These are phyloP conservation scores for Vicia villosa DNA, from an alignment of 306 rosid genomes.

Conservation along the genomic window DNA sequence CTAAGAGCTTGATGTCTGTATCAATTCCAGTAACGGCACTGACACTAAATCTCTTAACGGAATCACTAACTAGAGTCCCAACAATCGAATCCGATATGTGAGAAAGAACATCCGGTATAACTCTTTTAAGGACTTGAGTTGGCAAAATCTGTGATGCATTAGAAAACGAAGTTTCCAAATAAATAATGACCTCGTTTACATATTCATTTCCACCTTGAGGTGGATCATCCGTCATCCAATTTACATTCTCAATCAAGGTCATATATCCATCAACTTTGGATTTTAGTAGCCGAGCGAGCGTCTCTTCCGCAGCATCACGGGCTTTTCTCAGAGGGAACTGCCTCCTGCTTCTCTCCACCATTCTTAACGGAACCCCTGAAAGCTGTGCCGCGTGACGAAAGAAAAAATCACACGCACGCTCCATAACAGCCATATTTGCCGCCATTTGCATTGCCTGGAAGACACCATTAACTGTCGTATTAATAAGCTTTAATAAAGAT, in stretches of 20 bases:
- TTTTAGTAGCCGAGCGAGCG: conserved; percentile 60
- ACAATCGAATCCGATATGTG: conserved; percentile 86
- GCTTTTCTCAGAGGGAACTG: conserved; percentile 84
- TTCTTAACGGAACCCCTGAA: conserved; percentile 86
- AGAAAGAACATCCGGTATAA: conserved; percentile 77
- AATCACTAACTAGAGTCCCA: conserved; percentile 71
- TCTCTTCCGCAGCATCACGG: conserved; percentile 89
- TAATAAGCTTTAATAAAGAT: conserved; percentile 78
- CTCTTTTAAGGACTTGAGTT: conserved; percentile 83
- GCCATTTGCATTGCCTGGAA: conserved; percentile 97
- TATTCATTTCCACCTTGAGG: conserved; percentile 83
- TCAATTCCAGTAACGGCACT: conserved; percentile 80
- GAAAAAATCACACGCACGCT: conserved; percentile 97
- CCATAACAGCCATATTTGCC: conserved; percentile 91
- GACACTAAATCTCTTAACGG: conserved; percentile 77
- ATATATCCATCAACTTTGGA: conserved; percentile 75
- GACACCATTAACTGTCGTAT: conserved; percentile 73
- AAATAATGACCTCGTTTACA: conserved; percentile 85
- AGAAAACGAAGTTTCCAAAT: conserved; percentile 92
- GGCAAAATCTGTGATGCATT: conserved; percentile 97
- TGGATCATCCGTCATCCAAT: conserved; percentile 87
- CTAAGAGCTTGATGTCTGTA: conserved; percentile 77
- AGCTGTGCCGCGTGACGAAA: conserved; percentile 98
- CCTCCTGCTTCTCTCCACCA: conserved; percentile 94
- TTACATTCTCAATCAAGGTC: conserved; percentile 81